Conservation (phyloP, 2,329 filamentous ascomycete genomes). For the Fusarium circinatum region DNA sequence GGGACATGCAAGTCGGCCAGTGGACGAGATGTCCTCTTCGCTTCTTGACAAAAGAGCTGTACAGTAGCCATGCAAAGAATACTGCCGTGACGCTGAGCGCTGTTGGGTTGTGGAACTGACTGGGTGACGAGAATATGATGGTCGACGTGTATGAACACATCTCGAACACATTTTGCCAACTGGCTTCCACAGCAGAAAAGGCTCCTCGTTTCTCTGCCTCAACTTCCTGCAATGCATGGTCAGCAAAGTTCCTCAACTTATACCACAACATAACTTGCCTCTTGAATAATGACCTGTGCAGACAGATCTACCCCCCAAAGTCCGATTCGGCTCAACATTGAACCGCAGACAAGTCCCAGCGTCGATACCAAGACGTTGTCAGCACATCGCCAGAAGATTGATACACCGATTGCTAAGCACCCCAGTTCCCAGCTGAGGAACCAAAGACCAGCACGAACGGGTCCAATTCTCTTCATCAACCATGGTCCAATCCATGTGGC, state of each 20-base stretch:
- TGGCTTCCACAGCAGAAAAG: slow-evolving; percentile 75
- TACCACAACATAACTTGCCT: slow-evolving; percentile 52
- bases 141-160: slow-evolving; percentile 73
- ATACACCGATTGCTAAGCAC: slow-evolving; percentile 59
- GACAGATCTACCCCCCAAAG: slow-evolving; percentile 72
- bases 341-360: slow-evolving; percentile 59
- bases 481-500: slow-evolving; percentile 70
- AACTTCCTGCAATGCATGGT: slow-evolving; percentile 57
- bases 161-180: slow-evolving; percentile 76
- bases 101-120: slow-evolving; percentile 72
- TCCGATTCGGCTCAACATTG: slow-evolving; percentile 67
- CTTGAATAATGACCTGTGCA: slow-evolving; percentile 69
- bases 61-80: slow-evolving; percentile 43
- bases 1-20: slow-evolving; percentile 41
- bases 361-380: slow-evolving; percentile 52
- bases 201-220: slow-evolving; percentile 67
- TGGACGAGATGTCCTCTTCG: slow-evolving; percentile 50
- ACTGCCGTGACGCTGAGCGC: slow-evolving; percentile 67
- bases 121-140: slow-evolving; percentile 69
- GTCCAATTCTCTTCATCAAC: slow-evolving; percentile 64
- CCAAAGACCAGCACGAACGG: slow-evolving; percentile 76
- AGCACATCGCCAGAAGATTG: slow-evolving; percentile 52
- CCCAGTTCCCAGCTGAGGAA: slow-evolving; percentile 74
- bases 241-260: not conserved
- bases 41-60: slow-evolving; percentile 46